phyloP scores from a whole-genome alignment of 2,329 filamentous ascomycete species.

The Penicillium sumatraense region DNA sequence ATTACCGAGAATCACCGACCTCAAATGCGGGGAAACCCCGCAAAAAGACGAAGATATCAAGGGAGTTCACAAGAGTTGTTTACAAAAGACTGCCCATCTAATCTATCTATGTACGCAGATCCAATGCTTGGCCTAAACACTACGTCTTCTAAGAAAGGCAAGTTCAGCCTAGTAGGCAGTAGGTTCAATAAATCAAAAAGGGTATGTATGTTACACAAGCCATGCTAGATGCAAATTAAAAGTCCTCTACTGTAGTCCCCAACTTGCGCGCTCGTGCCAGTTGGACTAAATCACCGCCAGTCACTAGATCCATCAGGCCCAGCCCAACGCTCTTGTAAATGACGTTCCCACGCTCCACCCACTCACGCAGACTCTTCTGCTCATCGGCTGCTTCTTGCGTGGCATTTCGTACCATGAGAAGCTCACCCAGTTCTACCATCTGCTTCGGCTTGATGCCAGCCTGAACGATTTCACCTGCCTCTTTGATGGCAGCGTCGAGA shows the following conservation, averaged over 20 bases:
- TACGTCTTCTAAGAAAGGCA: too few relatives aligned
- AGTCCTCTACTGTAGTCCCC: conserved; percentile 54
- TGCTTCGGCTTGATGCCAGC: conserved; percentile 74
- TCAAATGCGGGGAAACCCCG: conserved; percentile 11
- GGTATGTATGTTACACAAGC: conserved; percentile 17
- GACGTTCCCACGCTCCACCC: conserved; percentile 67
- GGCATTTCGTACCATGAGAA: conserved; percentile 67
- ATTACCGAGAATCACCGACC: conserved; percentile 17
- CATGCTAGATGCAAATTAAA: conserved; percentile 32
- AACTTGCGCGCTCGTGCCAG: conserved; percentile 61
- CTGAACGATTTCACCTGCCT: conserved; percentile 85
- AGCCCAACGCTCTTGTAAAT: conserved; percentile 73
- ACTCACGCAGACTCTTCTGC: conserved; percentile 57
- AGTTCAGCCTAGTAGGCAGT: not conserved
- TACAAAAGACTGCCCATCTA: too few relatives aligned
- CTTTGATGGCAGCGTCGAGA: conserved; percentile 76
- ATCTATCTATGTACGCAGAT: too few relatives aligned
- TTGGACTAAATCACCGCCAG: conserved; percentile 62
- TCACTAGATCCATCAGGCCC: conserved; percentile 70
- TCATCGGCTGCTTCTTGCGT: conserved; percentile 44
- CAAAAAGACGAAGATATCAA: too few relatives aligned
- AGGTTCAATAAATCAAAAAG: not conserved
- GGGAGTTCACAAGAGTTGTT: too few relatives aligned
- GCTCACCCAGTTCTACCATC: conserved; percentile 84
- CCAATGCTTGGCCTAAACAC: too few relatives aligned